phyloP scores from a whole-genome alignment of 2,329 filamentous ascomycete genomes.

The Rosellinia necatrix region DNA sequence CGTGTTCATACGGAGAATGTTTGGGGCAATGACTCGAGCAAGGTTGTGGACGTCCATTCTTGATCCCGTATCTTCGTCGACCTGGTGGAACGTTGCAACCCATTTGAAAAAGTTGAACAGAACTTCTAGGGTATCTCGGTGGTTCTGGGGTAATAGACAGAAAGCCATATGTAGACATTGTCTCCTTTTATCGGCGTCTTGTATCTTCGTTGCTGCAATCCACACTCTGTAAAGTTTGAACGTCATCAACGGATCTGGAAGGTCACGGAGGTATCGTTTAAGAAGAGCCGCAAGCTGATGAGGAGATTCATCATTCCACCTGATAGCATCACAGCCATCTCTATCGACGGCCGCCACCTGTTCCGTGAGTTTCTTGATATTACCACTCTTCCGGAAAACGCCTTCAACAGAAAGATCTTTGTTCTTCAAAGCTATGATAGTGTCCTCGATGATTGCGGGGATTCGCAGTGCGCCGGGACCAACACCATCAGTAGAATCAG shows the following conservation, averaged over 20 bases:
- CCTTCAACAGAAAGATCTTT: conserved; percentile 99
- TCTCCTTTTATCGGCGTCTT: conserved; percentile 78
- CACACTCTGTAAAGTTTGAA: conserved; percentile 93
- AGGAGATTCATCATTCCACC: conserved; percentile 85
- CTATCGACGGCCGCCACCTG: conserved; percentile 84
- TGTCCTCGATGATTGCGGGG: conserved; percentile 92
- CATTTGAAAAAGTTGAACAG: conserved; percentile 96
- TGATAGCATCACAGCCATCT: conserved; percentile 81
- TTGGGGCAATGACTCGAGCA: conserved; percentile 95
- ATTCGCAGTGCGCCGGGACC: conserved; percentile 89
- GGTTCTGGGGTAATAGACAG: conserved; percentile 88
- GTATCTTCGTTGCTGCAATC: conserved; percentile 86
- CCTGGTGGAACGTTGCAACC: conserved; percentile 95
- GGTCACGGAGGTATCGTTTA: conserved; percentile 92
- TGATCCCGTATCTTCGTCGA: conserved; percentile 94
- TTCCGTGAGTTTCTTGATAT: conserved; percentile 91
- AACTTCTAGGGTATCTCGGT: conserved; percentile 93
- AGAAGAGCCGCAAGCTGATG: conserved; percentile 92
- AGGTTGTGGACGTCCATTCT: conserved; percentile 99
- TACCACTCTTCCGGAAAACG: conserved; percentile 98
- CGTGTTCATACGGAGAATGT: conserved; percentile 78
- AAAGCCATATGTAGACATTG: conserved; percentile 88
- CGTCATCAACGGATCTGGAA: conserved; percentile 92
- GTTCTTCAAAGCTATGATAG: conserved; percentile 91
- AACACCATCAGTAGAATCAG: conserved; percentile 96